Evolutionary conservation across 257 asterid genomes (phyloP).

Genomic region (Solanum pinnatisectum): DNA sequence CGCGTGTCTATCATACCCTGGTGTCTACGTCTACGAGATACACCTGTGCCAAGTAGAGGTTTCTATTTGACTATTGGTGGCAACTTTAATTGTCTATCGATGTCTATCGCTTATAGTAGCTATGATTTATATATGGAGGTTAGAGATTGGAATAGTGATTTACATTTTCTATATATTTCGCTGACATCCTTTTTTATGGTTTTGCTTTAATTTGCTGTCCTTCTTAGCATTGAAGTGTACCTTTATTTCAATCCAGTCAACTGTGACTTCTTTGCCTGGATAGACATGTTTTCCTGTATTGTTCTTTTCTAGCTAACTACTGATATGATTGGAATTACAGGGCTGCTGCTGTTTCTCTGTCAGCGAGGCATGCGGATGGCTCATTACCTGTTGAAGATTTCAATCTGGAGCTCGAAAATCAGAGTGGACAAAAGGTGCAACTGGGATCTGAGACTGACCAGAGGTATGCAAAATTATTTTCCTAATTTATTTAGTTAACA

Average conservation of each 20-base stretch:
- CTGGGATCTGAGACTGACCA: slow-evolving; percentile 93
- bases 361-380: slow-evolving; percentile 77
- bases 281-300: background rate
- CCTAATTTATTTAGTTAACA: background rate
- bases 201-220: background rate
- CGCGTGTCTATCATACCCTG: too few species aligned
- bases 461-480: slow-evolving; percentile 26
- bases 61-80: background rate
- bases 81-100: background rate
- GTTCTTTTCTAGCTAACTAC: background rate
- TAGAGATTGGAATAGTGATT: background rate
- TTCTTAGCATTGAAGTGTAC: background rate
- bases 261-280: background rate
- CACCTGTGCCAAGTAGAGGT: background rate
- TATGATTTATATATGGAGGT: background rate
- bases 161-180: background rate
- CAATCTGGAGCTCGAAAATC: slow-evolving; percentile 91
- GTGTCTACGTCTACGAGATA: background rate
- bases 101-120: background rate
- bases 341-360: slow-evolving; percentile 70
- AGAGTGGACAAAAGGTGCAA: slow-evolving; percentile 76
- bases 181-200: background rate
- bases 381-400: slow-evolving; percentile 85
- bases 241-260: background rate
- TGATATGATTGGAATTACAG: slow-evolving; percentile 23